Percentiles rank a stretch among this genome's conserved stretches.
Evolutionary conservation across 1,284 basidiomycete genomes (phyloP).

Genomic region (Tilletia caries): DNA sequence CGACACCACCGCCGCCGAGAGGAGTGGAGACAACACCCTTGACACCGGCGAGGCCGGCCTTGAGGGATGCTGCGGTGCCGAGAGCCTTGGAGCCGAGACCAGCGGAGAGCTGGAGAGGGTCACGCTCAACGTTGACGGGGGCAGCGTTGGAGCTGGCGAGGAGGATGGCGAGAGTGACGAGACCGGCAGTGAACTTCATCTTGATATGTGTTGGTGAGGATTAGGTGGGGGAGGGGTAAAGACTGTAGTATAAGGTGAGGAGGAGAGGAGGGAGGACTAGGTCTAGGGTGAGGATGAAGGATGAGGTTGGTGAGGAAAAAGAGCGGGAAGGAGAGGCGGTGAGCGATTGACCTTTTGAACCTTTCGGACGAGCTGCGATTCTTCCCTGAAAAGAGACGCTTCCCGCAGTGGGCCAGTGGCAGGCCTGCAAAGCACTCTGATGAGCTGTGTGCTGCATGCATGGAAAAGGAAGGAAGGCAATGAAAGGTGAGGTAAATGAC

Average conservation of each 20-base stretch:
- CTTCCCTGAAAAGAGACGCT: no score
- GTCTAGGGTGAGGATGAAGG: constrained; percentile 32
- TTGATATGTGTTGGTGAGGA: constrained; percentile 22
- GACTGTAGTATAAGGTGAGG: constrained; percentile 13
- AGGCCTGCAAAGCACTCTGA: background rate
- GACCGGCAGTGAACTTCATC: constrained; percentile 30
- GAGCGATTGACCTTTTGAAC: background rate
- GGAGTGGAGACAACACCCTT: background rate
- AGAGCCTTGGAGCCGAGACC: constrained; percentile 1
- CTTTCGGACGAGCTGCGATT: background rate
- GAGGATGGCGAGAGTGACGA: background rate
- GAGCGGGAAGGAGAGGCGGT: constrained; percentile 6
- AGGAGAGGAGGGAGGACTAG: constrained; percentile 30
- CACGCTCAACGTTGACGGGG: constrained; percentile 1
- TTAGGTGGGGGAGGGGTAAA: constrained; percentile 44
- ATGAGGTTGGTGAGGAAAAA: constrained; percentile 33
- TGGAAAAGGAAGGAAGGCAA: background rate
- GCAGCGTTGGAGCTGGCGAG: constrained; percentile 9
- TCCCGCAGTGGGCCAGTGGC: no score
- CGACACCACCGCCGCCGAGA: background rate
- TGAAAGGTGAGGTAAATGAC: background rate
- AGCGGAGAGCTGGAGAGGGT: background rate
- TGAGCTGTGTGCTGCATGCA: background rate
- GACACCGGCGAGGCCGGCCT: background rate
- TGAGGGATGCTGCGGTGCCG: background rate